Percentiles rank a stretch among this genome's conserved stretches.
phyloP scores from a whole-genome alignment of 179 eudicot genomes.

The Beta corolliflora region DNA sequence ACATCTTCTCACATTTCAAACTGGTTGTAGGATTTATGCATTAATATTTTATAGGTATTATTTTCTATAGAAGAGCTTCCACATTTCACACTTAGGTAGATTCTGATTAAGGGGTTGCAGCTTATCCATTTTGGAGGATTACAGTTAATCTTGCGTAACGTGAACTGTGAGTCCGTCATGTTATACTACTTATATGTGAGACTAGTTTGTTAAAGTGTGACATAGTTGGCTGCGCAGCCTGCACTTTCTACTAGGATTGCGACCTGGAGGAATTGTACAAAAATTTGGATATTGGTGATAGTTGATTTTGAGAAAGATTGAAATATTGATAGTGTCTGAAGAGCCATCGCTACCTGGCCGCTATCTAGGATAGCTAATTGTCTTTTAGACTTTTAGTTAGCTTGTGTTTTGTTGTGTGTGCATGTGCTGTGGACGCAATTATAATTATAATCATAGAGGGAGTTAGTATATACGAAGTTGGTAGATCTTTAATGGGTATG shows the following conservation, averaged over 20 bases:
- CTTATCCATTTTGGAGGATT: neutral
- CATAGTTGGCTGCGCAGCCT: neutral
- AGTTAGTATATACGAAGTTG: neutral
- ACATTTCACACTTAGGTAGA: neutral
- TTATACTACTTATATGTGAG: neutral
- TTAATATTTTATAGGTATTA: neutral
- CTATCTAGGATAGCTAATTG: neutral
- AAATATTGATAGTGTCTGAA: neutral
- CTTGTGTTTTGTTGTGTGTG: too few relatives aligned
- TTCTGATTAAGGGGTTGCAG: neutral
- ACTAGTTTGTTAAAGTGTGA: neutral
- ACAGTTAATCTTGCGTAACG: too few relatives aligned
- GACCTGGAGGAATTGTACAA: neutral
- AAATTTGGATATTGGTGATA: neutral
- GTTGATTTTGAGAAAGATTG: neutral
- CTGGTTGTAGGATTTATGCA: neutral
- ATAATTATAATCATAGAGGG: too few relatives aligned
- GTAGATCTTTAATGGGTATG: too few relatives aligned
- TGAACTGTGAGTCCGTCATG: neutral
- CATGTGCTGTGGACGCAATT: neutral
- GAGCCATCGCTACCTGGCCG: neutral
- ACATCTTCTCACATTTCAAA: neutral
- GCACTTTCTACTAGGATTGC: neutral
- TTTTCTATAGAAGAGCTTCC: neutral
- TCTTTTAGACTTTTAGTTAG: too few relatives aligned